Percentiles rank a stretch among this genome's conserved stretches.
These are phyloP conservation scores for Aspergillus bombycis DNA, from an alignment of 2,329 filamentous ascomycete genomes.

Conservation along the genomic window DNA sequence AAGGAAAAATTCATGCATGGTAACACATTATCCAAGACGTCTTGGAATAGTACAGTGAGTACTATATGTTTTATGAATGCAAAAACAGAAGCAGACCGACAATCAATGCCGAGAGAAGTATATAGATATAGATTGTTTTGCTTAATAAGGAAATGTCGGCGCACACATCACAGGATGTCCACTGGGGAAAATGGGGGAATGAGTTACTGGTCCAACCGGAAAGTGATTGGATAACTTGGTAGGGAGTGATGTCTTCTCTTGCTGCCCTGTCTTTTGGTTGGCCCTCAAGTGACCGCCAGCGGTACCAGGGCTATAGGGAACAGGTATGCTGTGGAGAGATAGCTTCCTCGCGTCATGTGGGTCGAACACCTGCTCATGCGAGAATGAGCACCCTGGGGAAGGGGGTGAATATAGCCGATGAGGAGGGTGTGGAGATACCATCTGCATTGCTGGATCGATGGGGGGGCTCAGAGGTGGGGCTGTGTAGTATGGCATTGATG, in stretches of 20 bases:
- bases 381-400: constrained; percentile 22
- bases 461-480: constrained; percentile 28
- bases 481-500: constrained; percentile 29
- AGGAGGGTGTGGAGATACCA: constrained; percentile 26
- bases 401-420: constrained; percentile 25
- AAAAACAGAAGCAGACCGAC: constrained; percentile 12
- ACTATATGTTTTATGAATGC: constrained; percentile 7
- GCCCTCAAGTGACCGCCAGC: constrained; percentile 19
- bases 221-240: constrained; percentile 20
- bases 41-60: background rate
- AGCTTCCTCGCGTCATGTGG: constrained; percentile 27
- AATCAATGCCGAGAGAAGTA: constrained; percentile 28
- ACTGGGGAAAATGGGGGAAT: constrained; percentile 27
- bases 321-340: constrained; percentile 34
- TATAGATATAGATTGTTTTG: constrained; percentile 26
- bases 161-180: constrained; percentile 33
- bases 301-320: constrained; percentile 28
- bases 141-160: constrained; percentile 31
- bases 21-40: constrained; percentile 4
- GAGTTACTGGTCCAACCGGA: constrained; percentile 22
- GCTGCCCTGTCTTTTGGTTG: constrained; percentile 23
- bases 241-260: constrained; percentile 23
- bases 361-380: constrained; percentile 22
- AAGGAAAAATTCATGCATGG: constrained; percentile 9
- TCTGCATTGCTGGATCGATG: constrained; percentile 27